These are phyloP conservation scores for Euphrasia arctica DNA, from an alignment of 305 asterid species.

Conservation along the genomic window DNA sequence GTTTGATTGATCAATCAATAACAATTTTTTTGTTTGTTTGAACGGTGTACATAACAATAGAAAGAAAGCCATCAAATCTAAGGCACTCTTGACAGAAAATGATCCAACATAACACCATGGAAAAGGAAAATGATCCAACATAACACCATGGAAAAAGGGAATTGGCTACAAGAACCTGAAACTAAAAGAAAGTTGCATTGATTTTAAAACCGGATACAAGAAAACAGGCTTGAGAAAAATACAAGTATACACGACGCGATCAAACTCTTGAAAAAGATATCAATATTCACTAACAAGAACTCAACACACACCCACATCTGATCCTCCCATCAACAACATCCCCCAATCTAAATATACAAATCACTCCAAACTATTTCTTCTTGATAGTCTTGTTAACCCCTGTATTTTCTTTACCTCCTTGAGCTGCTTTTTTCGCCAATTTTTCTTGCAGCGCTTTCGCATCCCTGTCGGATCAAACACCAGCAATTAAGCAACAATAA, in stretches of 20 bases:
- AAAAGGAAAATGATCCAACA: background rate
- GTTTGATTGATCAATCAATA: too few species aligned
- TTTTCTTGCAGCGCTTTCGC: conserved; percentile 80
- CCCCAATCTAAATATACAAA: conserved; percentile 4
- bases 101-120: background rate
- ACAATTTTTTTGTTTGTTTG: too few species aligned
- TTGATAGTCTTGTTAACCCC: conserved; percentile 30
- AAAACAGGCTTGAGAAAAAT: conserved; percentile 4
- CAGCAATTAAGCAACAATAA: background rate
- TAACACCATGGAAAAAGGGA: background rate
- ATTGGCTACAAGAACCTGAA: background rate
- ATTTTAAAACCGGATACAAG: conserved; percentile 21
- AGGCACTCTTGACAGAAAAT: too few species aligned
- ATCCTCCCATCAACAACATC: conserved; percentile 23
- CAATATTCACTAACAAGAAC: background rate
- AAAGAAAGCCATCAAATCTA: too few species aligned
- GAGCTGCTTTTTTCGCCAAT: conserved; percentile 57
- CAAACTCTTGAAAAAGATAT: conserved; percentile 17
- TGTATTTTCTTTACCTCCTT: conserved; percentile 29
- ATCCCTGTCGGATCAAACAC: conserved; percentile 40
- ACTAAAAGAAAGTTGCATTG: too few species aligned
- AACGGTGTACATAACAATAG: too few species aligned
- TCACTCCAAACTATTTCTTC: conserved; percentile 39
- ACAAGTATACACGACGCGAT: conserved; percentile 18
- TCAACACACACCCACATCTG: conserved; percentile 20